These are phyloP conservation scores for Penicillium desertorum DNA, from an alignment of 495 filamentous ascomycete genomes.

Conservation along the genomic window DNA sequence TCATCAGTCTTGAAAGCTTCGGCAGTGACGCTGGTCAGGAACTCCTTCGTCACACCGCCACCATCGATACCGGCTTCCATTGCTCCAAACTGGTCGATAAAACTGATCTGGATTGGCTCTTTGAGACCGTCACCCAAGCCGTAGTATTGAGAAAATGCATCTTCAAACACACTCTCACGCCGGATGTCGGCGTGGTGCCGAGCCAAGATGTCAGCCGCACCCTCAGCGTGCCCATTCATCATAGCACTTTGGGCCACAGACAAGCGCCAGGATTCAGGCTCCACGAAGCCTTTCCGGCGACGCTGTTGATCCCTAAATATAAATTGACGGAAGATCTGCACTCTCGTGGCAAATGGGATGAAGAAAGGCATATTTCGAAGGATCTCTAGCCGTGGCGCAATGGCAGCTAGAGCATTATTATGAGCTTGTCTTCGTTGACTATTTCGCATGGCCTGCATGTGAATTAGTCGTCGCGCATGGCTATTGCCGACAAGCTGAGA, in stretches of 20 bases:
- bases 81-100: constrained; percentile 86
- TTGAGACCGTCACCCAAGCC: constrained; percentile 78
- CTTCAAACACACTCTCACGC: constrained; percentile 77
- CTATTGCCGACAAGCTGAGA: constrained; percentile 52
- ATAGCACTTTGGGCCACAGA: constrained; percentile 48
- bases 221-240: constrained; percentile 33
- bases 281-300: constrained; percentile 70
- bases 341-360: constrained; percentile 87
- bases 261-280: constrained; percentile 79
- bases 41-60: constrained; percentile 97
- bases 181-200: constrained; percentile 80
- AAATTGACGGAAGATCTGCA: constrained; percentile 93
- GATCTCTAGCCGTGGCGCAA: constrained; percentile 84
- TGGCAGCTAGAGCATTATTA: constrained; percentile 66
- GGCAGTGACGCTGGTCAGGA: constrained; percentile 83
- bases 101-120: constrained; percentile 96
- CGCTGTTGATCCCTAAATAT: constrained; percentile 77
- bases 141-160: constrained; percentile 86
- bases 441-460: constrained; percentile 53
- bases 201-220: constrained; percentile 52
- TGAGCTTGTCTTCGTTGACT: constrained; percentile 64
- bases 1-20: constrained; percentile 73
- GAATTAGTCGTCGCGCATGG: constrained; percentile 51
- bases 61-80: constrained; percentile 95
- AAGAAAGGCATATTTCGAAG: constrained; percentile 96